Evolutionary conservation across 2,329 filamentous ascomycete species (phyloP), one percentile per base, ranked within the genome.

Genomic region (Aaosphaeria pasadenensis): DNA sequence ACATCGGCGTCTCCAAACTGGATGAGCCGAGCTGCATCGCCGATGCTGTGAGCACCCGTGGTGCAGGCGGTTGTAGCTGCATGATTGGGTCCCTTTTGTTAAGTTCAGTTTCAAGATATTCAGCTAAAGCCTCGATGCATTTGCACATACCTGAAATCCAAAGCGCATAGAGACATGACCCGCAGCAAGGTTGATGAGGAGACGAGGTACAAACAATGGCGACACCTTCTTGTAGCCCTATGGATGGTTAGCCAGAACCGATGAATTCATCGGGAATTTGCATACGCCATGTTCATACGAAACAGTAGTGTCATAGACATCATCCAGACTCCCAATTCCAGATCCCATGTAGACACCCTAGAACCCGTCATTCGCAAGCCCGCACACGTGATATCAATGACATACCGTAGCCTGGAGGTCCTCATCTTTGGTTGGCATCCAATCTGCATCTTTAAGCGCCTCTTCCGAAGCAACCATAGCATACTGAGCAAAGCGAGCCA

Each of bases 151-250:
- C 63, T 79, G 83, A 63, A 99, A 88, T 13, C 90, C 89, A 72
- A 94, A 85, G 59, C 85, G 88, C 85, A 99, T 97, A 29, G 92
- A 92, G 35, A 97, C 85, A 66, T 97, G 92, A 1, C 94, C 94
- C 7, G 94, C 94, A 0, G 89, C 94, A 57, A 99, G 82, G 67
- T 99, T 99, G 72, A 95, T 96, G 43, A 99, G 79, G 6, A 97
- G 84, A 58, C 89, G 87, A 5, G 94, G 94, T 6, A 97, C 91
- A 64, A 99, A 97, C 4, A 96, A 75, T 1, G 94, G 94, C 32
- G 91, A 95, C 2, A 97, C 88, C 63, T 94, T 96, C 58, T 83
- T 89, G 69, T 96, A 95, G 54, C 92, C 92, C 89, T 94, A 42
- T 28, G 39, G 35, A 17, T 7, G 9, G 4, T 36, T 2, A 36